Base-by-base conservation (phyloP, 78 protist genomes). In the Dictyostelium intermedium region DNA sequence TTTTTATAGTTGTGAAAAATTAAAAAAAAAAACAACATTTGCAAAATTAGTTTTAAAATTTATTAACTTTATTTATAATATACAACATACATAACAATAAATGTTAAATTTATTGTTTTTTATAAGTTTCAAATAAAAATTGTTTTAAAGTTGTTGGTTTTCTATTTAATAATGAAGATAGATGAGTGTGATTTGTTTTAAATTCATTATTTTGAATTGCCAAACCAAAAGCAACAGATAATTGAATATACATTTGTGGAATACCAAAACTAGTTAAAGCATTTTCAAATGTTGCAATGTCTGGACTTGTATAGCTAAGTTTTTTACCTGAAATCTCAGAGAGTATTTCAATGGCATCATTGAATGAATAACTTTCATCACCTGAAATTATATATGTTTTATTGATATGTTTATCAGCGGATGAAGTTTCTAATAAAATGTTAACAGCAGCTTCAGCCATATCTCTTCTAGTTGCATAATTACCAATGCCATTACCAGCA, bases 381-480 rank as follows among this genome's bases (percentile, higher is more conserved):
- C 30, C 11, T 4, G 76, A 27, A 16, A 83, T 16, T 2, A 13
- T 3, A 72, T 83, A 83, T n/a, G 3, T 34, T 43, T 43, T 83
- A 43, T 83, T 83, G 6, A 4, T 10, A 69, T 83, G 91, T 56
- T 56, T 56, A 20, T 16, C n/a, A n/a, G n/a, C n/a, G n/a, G 66
- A 20, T 56, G 4, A 20, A 20, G 7, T 56, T 56, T 56, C 66
- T 27, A 63, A 25, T 10, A 83, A 11, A 5, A 83, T 30, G 30
- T 83, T 83, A 0, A 70, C 53, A 5, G 91, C 69, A 8, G 78
- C 91, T 41, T 84, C 91, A 4, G 91, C 91, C 23, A 69, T n/a
- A 43, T 84, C 91, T 30, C 16, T 84, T 84, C 91, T 63, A 0
- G 82, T 39, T 5, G 78, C 53, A 69, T 84, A 84, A 1, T 69